Conservation (phyloP, 2,329 filamentous ascomycete species). For the Fusarium lateritium region DNA sequence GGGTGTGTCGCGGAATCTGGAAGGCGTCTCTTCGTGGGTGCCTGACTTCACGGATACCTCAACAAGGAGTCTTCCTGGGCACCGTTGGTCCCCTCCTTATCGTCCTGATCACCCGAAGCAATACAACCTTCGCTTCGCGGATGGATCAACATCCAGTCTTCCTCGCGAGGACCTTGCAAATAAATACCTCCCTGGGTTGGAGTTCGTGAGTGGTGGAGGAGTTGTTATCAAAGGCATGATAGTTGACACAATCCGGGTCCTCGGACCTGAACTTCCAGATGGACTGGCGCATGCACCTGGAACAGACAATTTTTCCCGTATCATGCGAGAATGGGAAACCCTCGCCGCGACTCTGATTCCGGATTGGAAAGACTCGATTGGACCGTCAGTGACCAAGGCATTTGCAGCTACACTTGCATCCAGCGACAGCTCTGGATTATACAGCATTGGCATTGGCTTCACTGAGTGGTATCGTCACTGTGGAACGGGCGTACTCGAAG, state of each 20-base stretch:
- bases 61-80: neutral
- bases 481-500: constrained; percentile 6
- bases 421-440: rapidly evolving
- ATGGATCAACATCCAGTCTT: neutral
- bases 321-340: constrained; percentile 16
- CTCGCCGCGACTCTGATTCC: neutral
- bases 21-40: constrained; percentile 23
- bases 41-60: constrained; percentile 8
- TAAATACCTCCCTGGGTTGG: neutral
- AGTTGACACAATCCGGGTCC: neutral
- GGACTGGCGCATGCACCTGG: neutral
- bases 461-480: constrained; percentile 28
- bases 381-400: neutral
- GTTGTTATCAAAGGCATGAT: constrained; percentile 15
- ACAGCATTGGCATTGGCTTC: neutral
- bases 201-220: neutral
- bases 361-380: neutral
- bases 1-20: neutral
- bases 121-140: neutral
- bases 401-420: constrained; percentile 14
- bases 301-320: neutral
- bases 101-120: rapidly evolving
- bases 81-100: neutral
- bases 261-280: constrained; percentile 5
- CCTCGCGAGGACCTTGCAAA: neutral